These are phyloP conservation scores for Coemansia nantahalensis DNA, from an alignment of 192 early-diverging fungal genomes.

Conservation along the genomic window DNA sequence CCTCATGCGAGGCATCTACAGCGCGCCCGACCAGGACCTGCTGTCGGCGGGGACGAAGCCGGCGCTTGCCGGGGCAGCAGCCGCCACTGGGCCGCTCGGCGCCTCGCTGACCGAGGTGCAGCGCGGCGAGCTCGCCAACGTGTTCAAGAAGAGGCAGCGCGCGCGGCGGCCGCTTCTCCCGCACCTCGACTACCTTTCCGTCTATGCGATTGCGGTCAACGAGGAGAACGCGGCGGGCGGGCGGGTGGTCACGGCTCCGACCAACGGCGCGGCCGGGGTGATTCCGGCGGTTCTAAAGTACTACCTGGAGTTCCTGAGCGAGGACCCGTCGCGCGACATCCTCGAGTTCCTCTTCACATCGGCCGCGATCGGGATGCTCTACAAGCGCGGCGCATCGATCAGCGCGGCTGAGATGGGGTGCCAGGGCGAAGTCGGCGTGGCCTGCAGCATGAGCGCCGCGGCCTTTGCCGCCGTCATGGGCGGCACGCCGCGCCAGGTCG, in stretches of 20 bases:
- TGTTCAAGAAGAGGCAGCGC: constrained; percentile 40
- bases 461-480: constrained; percentile 97
- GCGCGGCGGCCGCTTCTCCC: constrained; percentile 58
- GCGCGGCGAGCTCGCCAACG: constrained; percentile 37
- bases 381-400: constrained; percentile 92
- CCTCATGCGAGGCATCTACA: constrained; percentile 74
- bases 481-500: constrained; percentile 82
- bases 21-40: constrained; percentile 25
- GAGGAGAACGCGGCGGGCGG: constrained; percentile 86
- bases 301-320: constrained; percentile 93
- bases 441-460: constrained; percentile 95
- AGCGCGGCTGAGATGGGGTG: constrained; percentile 97
- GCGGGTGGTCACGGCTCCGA: constrained; percentile 90
- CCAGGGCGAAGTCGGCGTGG: constrained; percentile 97
- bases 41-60: constrained; percentile 13
- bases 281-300: constrained; percentile 95
- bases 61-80: constrained; percentile 18
- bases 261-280: constrained; percentile 92
- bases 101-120: constrained; percentile 35
- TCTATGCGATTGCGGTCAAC: constrained; percentile 95
- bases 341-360: constrained; percentile 92
- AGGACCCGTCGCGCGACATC: constrained; percentile 77
- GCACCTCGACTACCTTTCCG: constrained; percentile 85
- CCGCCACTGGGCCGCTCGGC: neutral
- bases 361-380: constrained; percentile 94